A percentile compares a stretch with the other conserved stretches of the same genome.
Evolutionary conservation across 805 yeast genomes (phyloP).

Genomic region (Debaryomyces tyrocola): DNA sequence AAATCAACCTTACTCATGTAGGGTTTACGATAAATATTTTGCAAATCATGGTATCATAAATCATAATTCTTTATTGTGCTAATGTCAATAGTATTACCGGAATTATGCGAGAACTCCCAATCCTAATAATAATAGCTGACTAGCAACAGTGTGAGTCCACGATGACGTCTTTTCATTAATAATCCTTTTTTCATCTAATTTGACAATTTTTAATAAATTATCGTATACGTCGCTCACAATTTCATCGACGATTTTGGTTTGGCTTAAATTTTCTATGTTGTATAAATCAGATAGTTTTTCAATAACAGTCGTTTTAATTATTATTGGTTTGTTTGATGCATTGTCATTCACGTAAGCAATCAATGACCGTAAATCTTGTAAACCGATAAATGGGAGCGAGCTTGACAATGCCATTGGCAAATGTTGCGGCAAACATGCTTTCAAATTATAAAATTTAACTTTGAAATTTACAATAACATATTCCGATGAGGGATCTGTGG

Average conservation of each 20-base stretch:
- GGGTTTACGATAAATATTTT: no score
- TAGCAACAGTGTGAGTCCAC: constrained; percentile 62
- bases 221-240: constrained; percentile 58
- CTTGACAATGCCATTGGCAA: constrained; percentile 52
- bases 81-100: no score
- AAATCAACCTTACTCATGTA: not conserved
- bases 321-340: constrained; percentile 18
- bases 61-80: not conserved
- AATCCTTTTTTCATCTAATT: constrained; percentile 51
- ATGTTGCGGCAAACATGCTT: constrained; percentile 51
- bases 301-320: constrained; percentile 40
- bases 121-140: constrained; percentile 58
- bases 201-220: constrained; percentile 53
- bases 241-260: constrained; percentile 50
- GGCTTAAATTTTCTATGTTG: constrained; percentile 32
- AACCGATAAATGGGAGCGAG: constrained; percentile 54
- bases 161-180: constrained; percentile 44
- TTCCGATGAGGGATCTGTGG: constrained; percentile 17
- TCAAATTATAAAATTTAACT: constrained; percentile 61
- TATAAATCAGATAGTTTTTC: constrained; percentile 41
- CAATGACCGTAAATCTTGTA: constrained; percentile 60
- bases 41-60: not conserved
- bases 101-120: constrained; percentile 55
- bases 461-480: constrained; percentile 70
- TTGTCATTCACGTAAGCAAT: constrained; percentile 57